Evolutionary conservation across 148 eudicot species (phyloP).

Genomic region (Silene latifolia): DNA sequence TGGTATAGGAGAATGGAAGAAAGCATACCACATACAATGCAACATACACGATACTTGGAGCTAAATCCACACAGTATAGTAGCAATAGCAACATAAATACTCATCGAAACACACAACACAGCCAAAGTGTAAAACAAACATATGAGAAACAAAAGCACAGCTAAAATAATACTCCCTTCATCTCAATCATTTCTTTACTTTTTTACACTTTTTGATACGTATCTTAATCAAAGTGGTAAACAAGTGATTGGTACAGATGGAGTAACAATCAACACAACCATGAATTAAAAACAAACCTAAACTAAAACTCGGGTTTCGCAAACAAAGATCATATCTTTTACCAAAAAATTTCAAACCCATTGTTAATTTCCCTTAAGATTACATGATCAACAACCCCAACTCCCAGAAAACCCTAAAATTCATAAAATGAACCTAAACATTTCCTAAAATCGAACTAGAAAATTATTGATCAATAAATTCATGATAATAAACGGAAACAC

Average conservation of each 20-base stretch:
- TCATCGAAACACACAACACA: neutral
- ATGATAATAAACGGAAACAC: neutral
- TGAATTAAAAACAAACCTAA: neutral
- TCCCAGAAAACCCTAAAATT: neutral
- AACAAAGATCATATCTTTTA: slow-evolving; percentile 2
- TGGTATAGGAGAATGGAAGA: neutral
- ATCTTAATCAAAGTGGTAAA: no score
- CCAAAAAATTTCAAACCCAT: neutral
- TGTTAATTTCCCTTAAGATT: neutral
- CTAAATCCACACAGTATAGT: neutral
- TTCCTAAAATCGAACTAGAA: neutral
- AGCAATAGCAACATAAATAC: neutral
- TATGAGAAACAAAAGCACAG: neutral
- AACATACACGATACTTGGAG: neutral
- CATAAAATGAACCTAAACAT: neutral
- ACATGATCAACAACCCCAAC: neutral
- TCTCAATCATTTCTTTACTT: no score
- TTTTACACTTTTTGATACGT: no score
- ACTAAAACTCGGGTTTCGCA: neutral
- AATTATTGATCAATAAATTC: neutral
- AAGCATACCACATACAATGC: no score
- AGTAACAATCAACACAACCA: neutral
- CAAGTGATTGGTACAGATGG: neutral
- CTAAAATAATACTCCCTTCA: neutral
- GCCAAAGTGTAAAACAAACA: neutral